phyloP scores from a whole-genome alignment of 306 rosid species.

The Trifolium pratense region DNA sequence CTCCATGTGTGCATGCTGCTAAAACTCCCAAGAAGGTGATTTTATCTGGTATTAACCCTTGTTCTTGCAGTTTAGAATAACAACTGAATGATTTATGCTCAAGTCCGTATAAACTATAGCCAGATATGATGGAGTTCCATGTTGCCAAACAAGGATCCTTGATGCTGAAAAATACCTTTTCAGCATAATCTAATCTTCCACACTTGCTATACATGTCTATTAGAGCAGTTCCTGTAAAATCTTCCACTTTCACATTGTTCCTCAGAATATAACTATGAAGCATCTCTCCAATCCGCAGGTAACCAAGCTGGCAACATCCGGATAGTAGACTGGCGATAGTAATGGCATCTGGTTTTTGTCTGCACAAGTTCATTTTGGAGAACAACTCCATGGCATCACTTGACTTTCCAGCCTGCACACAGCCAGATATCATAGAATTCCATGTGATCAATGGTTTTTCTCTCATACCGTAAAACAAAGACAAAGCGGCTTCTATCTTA shows the following conservation, averaged over 20 bases:
- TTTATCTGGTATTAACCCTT: constrained; percentile 66
- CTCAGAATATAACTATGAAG: constrained; percentile 64
- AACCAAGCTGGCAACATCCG: constrained; percentile 75
- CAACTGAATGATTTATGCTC: constrained; percentile 67
- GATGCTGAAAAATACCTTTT: constrained; percentile 61
- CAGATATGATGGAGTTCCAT: constrained; percentile 84
- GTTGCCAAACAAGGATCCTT: constrained; percentile 73
- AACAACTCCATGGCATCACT: constrained; percentile 66
- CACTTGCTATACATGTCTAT: constrained; percentile 86
- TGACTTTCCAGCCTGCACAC: constrained; percentile 76
- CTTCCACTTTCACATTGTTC: constrained; percentile 63
- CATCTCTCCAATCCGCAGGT: constrained; percentile 61
- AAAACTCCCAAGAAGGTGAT: constrained; percentile 75
- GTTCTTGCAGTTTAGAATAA: constrained; percentile 59
- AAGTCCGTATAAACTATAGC: constrained; percentile 70
- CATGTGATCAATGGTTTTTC: constrained; percentile 63
- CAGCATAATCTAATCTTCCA: constrained; percentile 75
- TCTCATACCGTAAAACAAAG: constrained; percentile 54
- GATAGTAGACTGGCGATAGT: constrained; percentile 75
- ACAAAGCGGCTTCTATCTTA: constrained; percentile 55
- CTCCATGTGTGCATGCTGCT: constrained; percentile 76
- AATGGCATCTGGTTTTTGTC: constrained; percentile 64
- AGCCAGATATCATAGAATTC: constrained; percentile 83
- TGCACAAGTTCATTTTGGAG: constrained; percentile 58
- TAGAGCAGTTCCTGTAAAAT: constrained; percentile 71